These are phyloP conservation scores for Eucalyptus curtisii DNA, from an alignment of 345 rosid species.

Conservation along the genomic window DNA sequence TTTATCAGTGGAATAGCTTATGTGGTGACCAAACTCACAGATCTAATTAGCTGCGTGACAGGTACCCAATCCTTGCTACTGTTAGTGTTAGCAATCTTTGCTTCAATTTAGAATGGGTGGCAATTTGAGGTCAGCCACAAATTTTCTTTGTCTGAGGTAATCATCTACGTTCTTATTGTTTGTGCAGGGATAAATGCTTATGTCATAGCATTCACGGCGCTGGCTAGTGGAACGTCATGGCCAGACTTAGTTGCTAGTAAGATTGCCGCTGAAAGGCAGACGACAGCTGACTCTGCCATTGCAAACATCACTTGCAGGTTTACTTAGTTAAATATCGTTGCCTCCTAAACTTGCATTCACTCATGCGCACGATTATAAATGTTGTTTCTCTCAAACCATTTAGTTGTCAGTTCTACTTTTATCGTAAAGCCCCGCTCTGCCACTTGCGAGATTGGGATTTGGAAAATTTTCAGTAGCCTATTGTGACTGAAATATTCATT, in stretches of 20 bases:
- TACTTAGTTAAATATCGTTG: neutral
- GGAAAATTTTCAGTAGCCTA: neutral
- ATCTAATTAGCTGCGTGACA: constrained; percentile 87
- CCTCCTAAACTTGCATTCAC: neutral
- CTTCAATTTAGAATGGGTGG: neutral
- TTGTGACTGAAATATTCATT: neutral
- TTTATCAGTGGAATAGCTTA: constrained; percentile 85
- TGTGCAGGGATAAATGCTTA: constrained; percentile 76
- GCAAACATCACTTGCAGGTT: constrained; percentile 98
- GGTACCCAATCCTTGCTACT: constrained; percentile 21
- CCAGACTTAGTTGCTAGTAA: constrained; percentile 95
- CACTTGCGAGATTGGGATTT: neutral
- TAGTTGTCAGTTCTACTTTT: neutral
- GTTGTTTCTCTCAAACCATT: neutral
- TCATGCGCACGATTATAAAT: neutral
- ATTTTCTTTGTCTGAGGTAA: neutral
- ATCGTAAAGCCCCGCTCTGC: neutral
- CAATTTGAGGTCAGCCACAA: neutral
- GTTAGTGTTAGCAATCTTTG: neutral
- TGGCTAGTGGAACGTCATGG: constrained; percentile 96
- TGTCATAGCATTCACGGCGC: constrained; percentile 88
- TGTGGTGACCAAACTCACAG: constrained; percentile 60
- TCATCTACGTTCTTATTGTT: neutral
- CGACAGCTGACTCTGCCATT: constrained; percentile 92
- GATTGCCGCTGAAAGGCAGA: constrained; percentile 92